These are phyloP conservation scores for Hypoxylon fuscum DNA, from an alignment of 495 filamentous ascomycete genomes.

Conservation along the genomic window DNA sequence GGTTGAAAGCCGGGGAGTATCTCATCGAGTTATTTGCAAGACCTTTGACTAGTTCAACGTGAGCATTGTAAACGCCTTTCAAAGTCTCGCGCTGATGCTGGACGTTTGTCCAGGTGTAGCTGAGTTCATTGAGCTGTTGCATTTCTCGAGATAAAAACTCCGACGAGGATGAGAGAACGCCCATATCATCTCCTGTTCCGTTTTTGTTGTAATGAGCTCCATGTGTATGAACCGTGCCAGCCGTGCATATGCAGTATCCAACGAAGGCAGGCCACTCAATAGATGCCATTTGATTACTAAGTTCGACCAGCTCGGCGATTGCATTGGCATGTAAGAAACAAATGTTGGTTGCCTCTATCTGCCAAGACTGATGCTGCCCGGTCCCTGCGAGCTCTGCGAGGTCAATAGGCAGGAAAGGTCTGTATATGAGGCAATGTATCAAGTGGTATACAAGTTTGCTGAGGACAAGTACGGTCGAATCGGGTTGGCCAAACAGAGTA, in stretches of 20 bases:
- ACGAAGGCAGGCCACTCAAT: conserved; percentile 87
- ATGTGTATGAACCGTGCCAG: conserved; percentile 85
- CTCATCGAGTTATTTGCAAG: conserved; percentile 65
- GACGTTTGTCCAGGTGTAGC: conserved; percentile 77
- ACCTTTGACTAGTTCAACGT: conserved; percentile 76
- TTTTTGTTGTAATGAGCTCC: conserved; percentile 78
- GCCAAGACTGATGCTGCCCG: conserved; percentile 89
- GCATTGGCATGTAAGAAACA: conserved; percentile 90
- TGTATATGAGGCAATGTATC: conserved; percentile 84
- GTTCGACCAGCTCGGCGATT: conserved; percentile 82
- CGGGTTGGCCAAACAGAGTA: conserved; percentile 76
- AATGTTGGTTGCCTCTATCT: conserved; percentile 85
- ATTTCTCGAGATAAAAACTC: conserved; percentile 81
- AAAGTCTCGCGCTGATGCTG: conserved; percentile 82
- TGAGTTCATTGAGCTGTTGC: conserved; percentile 77
- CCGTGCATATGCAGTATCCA: conserved; percentile 82
- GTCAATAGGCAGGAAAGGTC: conserved; percentile 85
- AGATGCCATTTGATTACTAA: conserved; percentile 69
- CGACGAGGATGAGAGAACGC: conserved; percentile 61
- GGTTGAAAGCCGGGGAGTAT: conserved; percentile 80
- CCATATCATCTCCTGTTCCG: conserved; percentile 67
- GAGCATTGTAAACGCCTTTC: conserved; percentile 74
- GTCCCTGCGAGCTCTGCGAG: conserved; percentile 78
- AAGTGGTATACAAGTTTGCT: conserved; percentile 87
- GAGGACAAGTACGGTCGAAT: conserved; percentile 79